A percentile compares a stretch with the other conserved stretches of the same genome.
These are phyloP conservation scores for Bretschneidera sinensis DNA, from an alignment of 345 rosid genomes.

Conservation along the genomic window DNA sequence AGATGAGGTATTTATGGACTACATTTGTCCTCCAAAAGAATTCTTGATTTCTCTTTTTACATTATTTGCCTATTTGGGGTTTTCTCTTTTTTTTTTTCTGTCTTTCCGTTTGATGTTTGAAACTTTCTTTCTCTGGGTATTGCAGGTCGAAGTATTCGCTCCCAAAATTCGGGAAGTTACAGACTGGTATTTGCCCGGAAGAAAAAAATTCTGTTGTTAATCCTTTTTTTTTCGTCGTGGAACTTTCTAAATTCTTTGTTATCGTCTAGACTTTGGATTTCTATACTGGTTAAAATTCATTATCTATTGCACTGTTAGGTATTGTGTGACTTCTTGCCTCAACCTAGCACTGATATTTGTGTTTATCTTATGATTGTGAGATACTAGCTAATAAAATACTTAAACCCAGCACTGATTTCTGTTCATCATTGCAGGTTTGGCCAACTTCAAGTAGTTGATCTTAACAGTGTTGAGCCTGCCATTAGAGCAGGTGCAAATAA, in stretches of 20 bases:
- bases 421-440: constrained; percentile 61
- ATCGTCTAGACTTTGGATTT: too few relatives aligned
- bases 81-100: not conserved
- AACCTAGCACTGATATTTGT: not conserved
- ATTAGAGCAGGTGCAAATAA: constrained; percentile 64
- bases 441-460: constrained; percentile 84
- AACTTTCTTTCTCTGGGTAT: not conserved
- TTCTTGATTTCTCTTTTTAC: not conserved
- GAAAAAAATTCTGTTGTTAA: not conserved
- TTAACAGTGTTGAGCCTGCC: constrained; percentile 66
- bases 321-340: not conserved
- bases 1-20: constrained; percentile 36
- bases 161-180: constrained; percentile 68
- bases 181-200: constrained; percentile 42
- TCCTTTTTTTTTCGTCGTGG: not conserved
- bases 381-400: too few relatives aligned
- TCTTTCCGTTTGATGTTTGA: not conserved
- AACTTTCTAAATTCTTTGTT: not conserved
- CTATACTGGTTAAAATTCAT: too few relatives aligned
- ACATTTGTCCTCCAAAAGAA: not conserved
- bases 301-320: not conserved
- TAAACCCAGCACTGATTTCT: not conserved
- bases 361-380: too few relatives aligned
- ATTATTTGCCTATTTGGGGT: not conserved
- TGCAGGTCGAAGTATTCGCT: constrained; percentile 58